Conservation (phyloP, 306 rosid species). For the Lathyrus aphaca region DNA sequence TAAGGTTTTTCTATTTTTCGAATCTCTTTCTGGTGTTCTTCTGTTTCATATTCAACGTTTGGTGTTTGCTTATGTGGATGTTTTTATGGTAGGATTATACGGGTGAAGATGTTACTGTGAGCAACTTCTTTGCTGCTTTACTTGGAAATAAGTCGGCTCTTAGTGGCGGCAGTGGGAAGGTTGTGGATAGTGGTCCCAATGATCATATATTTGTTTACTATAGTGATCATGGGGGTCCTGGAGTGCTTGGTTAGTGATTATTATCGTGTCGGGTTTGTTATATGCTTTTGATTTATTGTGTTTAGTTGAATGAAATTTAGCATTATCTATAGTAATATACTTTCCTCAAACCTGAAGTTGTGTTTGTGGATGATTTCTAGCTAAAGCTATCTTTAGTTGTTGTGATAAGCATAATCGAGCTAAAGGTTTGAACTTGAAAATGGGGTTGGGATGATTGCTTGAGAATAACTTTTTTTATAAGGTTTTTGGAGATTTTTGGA, state of each 20-base stretch:
- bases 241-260: slow-evolving; percentile 82
- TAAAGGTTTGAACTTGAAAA: background rate
- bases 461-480: background rate
- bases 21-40: background rate
- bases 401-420: background rate
- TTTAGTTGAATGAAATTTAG: slow-evolving; percentile 17
- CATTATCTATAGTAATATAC: background rate
- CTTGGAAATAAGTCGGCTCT: slow-evolving; percentile 86
- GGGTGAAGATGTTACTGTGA: slow-evolving; percentile 76
- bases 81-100: slow-evolving; percentile 73
- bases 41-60: slow-evolving; percentile 1
- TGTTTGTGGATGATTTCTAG: background rate
- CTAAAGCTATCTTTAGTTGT: slow-evolving; percentile 7
- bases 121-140: slow-evolving; percentile 77
- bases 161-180: slow-evolving; percentile 89
- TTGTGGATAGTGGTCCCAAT: slow-evolving; percentile 88
- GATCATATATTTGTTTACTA: slow-evolving; percentile 93
- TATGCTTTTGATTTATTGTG: slow-evolving; percentile 4
- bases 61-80: slow-evolving; percentile 16
- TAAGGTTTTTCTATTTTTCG: slow-evolving; percentile 54
- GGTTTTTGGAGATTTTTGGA: slow-evolving; percentile 2
- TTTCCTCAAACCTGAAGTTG: slow-evolving; percentile 11
- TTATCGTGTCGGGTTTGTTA: slow-evolving; percentile 2
- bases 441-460: background rate
- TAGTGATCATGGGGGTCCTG: slow-evolving; percentile 94